Base-by-base conservation (phyloP, 2,329 filamentous ascomycete species). In the Monosporascus sp. region DNA sequence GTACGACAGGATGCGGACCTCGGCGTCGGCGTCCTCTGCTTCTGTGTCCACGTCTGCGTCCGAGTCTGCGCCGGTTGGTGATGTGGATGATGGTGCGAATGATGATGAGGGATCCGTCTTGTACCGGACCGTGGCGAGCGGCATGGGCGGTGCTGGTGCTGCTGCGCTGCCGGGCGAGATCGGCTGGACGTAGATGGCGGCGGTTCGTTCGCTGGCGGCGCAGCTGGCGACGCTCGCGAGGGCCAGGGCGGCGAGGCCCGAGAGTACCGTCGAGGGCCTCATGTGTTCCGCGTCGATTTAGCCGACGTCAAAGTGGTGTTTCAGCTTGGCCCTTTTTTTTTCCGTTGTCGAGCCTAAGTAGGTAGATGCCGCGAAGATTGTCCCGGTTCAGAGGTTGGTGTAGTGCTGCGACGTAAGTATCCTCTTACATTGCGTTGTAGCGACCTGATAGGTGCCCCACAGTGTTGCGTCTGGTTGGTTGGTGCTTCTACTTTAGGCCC, bases 111-210 rank as follows among this genome's bases (percentile, higher is more conserved):
- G 9, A 11, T 31, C 27, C 27, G 72, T 64, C 63, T 83, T 76
- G 73, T 81, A 85, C 54, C 74, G 69, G 54, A 86, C 69, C 57
- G 81, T 76, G 58, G 81, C 82, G 53, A 86, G 78, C n/a, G 70
- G 70, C 44, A 81, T 82, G 52, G 86, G 78, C 17, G 70, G 69
- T 46, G 63, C 65, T 51, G 77, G 70, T 6, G 65, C 54, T 36
- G 68, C 54, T 44, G 67, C 57, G 22, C 66, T 51, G 50, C 65
- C 15, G 24, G 20, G 54, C 27, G 68, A 60, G 56, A 84, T 65
- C 50, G 79, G 74, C 56, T 84, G 79, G 60, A 83, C 70, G 72
- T 78, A 80, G 68, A 84, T 70, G 53, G 79, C 68, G 34, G 75
- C 76, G 34, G 73, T 78, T 54, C 73, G 74, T 42, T 67, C 64